A percentile compares a stretch with the other conserved stretches of the same genome.
phyloP scores from a whole-genome alignment of 129 eudicot species.

The Arctium lappa region DNA sequence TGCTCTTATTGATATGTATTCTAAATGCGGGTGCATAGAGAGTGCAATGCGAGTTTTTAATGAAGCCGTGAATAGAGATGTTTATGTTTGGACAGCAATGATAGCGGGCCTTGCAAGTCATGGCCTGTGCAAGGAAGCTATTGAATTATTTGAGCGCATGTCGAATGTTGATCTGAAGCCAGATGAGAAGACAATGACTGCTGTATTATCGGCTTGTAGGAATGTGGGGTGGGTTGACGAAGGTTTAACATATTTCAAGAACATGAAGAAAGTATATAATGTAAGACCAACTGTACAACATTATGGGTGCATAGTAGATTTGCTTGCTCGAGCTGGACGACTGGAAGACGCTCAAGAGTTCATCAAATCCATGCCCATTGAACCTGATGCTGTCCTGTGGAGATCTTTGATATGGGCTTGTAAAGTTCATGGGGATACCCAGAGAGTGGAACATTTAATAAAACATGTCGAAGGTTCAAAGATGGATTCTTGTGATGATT shows the following conservation, averaged over 20 bases:
- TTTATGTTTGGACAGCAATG: constrained; percentile 47
- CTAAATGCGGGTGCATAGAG: constrained; percentile 54
- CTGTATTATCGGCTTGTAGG: constrained; percentile 51
- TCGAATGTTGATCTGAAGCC: constrained; percentile 29
- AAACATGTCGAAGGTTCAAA: constrained; percentile 26
- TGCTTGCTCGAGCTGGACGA: constrained; percentile 47
- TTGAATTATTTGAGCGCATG: constrained; percentile 38
- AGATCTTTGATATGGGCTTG: constrained; percentile 52
- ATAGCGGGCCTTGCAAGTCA: constrained; percentile 54
- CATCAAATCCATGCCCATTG: constrained; percentile 41
- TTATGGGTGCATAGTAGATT: constrained; percentile 59
- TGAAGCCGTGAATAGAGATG: constrained; percentile 30
- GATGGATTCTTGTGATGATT: constrained; percentile 29
- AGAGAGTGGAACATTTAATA: constrained; percentile 36
- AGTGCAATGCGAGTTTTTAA: constrained; percentile 35
- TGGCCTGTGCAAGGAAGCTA: constrained; percentile 43
- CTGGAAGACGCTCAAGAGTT: constrained; percentile 51
- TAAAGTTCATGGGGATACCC: constrained; percentile 39
- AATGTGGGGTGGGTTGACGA: constrained; percentile 39
- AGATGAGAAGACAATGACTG: constrained; percentile 47
- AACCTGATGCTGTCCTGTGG: constrained; percentile 45
- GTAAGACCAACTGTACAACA: constrained; percentile 46
- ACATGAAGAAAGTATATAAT: constrained; percentile 32
- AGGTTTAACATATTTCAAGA: constrained; percentile 30
- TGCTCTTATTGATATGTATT: constrained; percentile 57